These are phyloP conservation scores for Cytospora piceicola DNA, from an alignment of 2,329 filamentous ascomycete genomes.

Conservation along the genomic window DNA sequence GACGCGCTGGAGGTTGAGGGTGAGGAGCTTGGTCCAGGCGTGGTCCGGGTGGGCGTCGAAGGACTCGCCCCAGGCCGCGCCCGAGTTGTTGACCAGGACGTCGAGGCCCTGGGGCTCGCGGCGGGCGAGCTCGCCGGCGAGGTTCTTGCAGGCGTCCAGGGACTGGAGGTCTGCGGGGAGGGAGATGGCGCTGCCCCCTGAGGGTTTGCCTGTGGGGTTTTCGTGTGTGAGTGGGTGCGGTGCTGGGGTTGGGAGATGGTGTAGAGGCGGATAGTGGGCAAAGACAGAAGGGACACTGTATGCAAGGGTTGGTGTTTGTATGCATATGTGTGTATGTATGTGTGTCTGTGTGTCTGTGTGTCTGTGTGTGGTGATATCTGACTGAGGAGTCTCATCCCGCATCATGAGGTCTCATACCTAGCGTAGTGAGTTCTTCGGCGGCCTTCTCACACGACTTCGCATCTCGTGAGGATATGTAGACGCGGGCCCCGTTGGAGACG, in stretches of 20 bases:
- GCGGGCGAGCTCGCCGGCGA: constrained; percentile 55
- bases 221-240: not conserved
- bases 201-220: constrained; percentile 17
- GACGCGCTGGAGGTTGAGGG: constrained; percentile 69
- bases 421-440: constrained; percentile 58
- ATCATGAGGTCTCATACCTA: constrained; percentile 38
- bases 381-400: not conserved
- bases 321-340: too few species aligned
- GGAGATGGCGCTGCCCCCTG: constrained; percentile 55
- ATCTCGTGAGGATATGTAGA: constrained; percentile 68
- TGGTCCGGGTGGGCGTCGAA: constrained; percentile 62
- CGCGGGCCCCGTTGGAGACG: constrained; percentile 64
- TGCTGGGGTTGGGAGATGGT: not conserved
- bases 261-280: too few species aligned
- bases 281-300: not conserved
- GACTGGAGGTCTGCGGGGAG: constrained; percentile 69
- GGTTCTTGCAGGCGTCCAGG: constrained; percentile 56
- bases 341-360: too few species aligned
- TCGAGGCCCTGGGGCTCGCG: constrained; percentile 56
- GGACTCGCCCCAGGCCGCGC: constrained; percentile 65
- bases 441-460: constrained; percentile 59
- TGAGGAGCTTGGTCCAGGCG: constrained; percentile 63
- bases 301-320: not conserved
- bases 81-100: constrained; percentile 68
- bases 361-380: not conserved